Evolutionary conservation across 495 filamentous ascomycete genomes (phyloP), one percentile per base, ranked within the genome.

Genomic region (Aspergillus carlsbadensis): DNA sequence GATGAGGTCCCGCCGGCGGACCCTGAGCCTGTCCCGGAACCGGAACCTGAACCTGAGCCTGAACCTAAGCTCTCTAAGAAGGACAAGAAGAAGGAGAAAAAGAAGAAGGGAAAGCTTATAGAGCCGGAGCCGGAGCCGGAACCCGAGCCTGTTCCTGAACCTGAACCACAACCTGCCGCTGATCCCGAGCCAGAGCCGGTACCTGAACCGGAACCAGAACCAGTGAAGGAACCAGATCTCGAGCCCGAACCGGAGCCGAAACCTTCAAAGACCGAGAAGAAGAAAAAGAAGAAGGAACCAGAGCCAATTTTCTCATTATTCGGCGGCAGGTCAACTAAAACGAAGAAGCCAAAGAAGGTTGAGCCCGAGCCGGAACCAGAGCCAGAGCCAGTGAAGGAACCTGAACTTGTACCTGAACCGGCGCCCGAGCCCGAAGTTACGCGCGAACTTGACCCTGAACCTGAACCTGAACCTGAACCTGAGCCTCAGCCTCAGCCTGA

Each of bases 31-130:
- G 40, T 51, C 21, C 59, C 46, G 14, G 56, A 60, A 13, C 57
- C 52, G 3, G 52, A 59, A 17, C 56, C 40, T n/a, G 61, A 63
- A 14, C 50, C 55, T 13, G 35, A 52, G 40, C 40, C 55, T 43
- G 50, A 42, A 13, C 50, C 50, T 21, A 24, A 41, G 22, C 47
- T 56, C 34, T 54, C 54, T 24, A 63, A 48, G 58, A 67, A 58
- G n/a, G 48, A 42, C 5, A 58, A 62, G 29, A 62, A 61, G 24
- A 64, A 65, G 34, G 52, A 54, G 26, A 29, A 29, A 13, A 59
- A 44, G 45, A 67, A 62, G 66, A 74, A 60, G 66, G 65, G 18
- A 62, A 64, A 36, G 46, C 62, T 65, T 29, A 57, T 65, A 18
- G 65, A 61, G 48, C 61, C 45, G 13, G 54, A 57, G 40, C 58